phyloP scores from a whole-genome alignment of 2,329 filamentous ascomycete species.

The Colletotrichum higginsianum region DNA sequence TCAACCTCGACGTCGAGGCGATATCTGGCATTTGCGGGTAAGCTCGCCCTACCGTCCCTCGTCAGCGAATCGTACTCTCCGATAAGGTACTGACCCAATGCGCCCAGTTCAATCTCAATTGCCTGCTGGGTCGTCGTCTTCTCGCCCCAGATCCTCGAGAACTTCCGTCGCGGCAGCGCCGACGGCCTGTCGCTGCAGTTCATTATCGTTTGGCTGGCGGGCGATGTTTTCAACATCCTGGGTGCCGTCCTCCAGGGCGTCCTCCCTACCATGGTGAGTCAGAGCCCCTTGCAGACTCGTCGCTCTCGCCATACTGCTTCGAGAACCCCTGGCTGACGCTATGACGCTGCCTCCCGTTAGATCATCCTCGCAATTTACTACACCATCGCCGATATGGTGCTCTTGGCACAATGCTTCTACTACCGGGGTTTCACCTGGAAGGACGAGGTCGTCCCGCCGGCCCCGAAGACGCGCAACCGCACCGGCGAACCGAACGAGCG shows the following conservation, averaged over 20 bases:
- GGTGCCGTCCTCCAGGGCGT: constrained; percentile 94
- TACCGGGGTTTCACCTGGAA: constrained; percentile 86
- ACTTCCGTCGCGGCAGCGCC: constrained; percentile 87
- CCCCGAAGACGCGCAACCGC: constrained; percentile 56
- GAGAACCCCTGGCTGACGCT: constrained; percentile 39
- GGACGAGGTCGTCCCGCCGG: constrained; percentile 64
- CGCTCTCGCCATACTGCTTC: constrained; percentile 25
- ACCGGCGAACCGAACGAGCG: constrained; percentile 64
- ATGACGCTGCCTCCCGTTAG: constrained; percentile 52
- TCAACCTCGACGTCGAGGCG: constrained; percentile 88
- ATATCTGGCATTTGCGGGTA: constrained; percentile 93
- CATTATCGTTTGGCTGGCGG: constrained; percentile 91
- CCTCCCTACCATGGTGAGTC: constrained; percentile 86
- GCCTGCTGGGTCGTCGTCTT: constrained; percentile 99
- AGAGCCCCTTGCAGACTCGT: background rate
- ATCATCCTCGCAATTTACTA: constrained; percentile 96
- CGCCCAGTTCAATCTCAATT: constrained; percentile 87
- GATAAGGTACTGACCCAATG: constrained; percentile 24
- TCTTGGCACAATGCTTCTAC: constrained; percentile 93
- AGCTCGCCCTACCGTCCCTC: constrained; percentile 46
- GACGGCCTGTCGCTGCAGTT: constrained; percentile 94
- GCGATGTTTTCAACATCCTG: constrained; percentile 97
- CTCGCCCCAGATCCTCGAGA: constrained; percentile 96
- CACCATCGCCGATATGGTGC: constrained; percentile 89
- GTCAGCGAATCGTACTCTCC: background rate